Conservation (phyloP, 768 basidiomycete genomes). For the Agaricus subrufescens region DNA sequence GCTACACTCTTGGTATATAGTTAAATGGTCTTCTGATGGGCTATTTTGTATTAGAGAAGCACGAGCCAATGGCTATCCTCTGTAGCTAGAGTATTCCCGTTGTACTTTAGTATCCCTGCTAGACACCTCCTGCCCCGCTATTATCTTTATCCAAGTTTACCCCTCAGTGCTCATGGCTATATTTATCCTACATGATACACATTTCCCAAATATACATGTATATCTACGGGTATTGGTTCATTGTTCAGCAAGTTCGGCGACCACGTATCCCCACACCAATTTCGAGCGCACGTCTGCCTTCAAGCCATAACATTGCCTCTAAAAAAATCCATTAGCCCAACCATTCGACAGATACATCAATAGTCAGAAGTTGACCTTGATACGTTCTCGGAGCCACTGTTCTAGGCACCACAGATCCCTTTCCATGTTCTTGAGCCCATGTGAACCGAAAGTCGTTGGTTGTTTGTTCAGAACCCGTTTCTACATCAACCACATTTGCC, state of each 20-base stretch:
- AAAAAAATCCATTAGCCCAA: slow-evolving; percentile 10
- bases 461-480: slow-evolving; percentile 57
- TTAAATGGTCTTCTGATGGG: too few species aligned
- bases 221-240: too few species aligned
- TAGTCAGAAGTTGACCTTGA: slow-evolving; percentile 38
- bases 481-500: slow-evolving; percentile 67
- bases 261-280: slow-evolving; percentile 58
- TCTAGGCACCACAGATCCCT: slow-evolving; percentile 26
- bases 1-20: too few species aligned
- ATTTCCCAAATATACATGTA: too few species aligned
- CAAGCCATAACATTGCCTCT: slow-evolving; percentile 87
- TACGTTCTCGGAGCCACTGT: slow-evolving; percentile 68
- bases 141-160: too few species aligned
- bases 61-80: too few species aligned
- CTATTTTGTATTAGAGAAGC: too few species aligned
- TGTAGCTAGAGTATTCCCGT: too few species aligned
- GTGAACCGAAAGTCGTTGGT: slow-evolving; percentile 80
- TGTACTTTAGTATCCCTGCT: too few species aligned
- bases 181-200: too few species aligned
- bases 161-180: too few species aligned
- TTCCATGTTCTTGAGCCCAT: slow-evolving; percentile 47
- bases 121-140: too few species aligned
- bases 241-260: slow-evolving; percentile 6
- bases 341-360: slow-evolving; percentile 10
- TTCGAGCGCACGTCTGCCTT: slow-evolving; percentile 69